These are phyloP conservation scores for Geoglossum glabrum DNA, from an alignment of 495 filamentous ascomycete genomes.

Conservation along the genomic window DNA sequence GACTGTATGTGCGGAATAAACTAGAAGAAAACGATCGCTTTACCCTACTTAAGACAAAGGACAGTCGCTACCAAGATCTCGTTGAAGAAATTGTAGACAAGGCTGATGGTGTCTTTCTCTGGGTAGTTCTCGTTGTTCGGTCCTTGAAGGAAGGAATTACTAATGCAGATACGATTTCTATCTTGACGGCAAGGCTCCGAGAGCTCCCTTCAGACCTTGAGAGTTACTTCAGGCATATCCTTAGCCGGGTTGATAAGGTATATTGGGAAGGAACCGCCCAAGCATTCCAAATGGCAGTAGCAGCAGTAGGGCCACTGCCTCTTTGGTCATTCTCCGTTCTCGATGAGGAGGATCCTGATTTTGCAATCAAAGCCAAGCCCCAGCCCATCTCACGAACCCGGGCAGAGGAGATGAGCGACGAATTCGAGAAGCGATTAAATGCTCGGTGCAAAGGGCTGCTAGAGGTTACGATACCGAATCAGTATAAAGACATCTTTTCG, in stretches of 20 bases:
- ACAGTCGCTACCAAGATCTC: conserved; percentile 4
- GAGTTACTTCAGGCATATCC: background rate
- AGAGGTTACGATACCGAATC: background rate
- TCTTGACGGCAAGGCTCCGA: background rate
- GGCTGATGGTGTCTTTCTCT: conserved; percentile 12
- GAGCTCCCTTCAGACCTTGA: background rate
- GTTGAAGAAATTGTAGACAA: conserved; percentile 13
- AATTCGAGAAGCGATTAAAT: background rate
- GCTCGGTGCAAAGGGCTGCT: background rate
- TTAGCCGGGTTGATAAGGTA: background rate
- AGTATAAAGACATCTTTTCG: background rate
- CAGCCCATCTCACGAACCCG: background rate
- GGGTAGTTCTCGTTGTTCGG: background rate
- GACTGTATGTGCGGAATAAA: conserved; percentile 11
- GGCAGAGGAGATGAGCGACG: background rate
- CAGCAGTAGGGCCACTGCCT: background rate
- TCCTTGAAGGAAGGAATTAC: background rate
- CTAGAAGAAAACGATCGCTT: conserved; percentile 6
- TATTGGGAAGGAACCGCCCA: background rate
- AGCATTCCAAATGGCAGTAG: background rate
- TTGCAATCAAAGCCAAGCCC: background rate
- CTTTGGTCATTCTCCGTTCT: background rate
- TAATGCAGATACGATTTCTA: background rate
- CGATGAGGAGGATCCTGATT: background rate
- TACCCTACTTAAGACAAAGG: background rate